Evolutionary conservation across 257 asterid genomes (phyloP), one percentile per base, ranked within the genome.

Genomic region (Salvia miltiorrhiza): DNA sequence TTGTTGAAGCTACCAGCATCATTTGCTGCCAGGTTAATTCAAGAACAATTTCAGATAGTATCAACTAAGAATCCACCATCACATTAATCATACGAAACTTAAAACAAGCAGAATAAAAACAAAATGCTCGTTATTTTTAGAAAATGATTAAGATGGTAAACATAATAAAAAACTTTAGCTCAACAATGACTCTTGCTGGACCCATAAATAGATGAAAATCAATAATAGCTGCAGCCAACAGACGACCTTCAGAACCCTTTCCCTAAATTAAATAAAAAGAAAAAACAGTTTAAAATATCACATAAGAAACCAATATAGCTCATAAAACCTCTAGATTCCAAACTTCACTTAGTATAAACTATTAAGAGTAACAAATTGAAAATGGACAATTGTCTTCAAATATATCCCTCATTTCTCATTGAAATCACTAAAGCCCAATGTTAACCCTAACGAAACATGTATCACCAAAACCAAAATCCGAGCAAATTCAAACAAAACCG

Each of bases 1-100:
- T 94, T 91, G 88, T 89, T 94, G 86, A 94, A 94, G 86, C 99
- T 72, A 68, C 97, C 97, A 44, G 90, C 93, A 80, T 91, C 97
- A 69, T 91, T 91, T 56, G 81, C 99, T 94, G 96, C 67, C 78
- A 86, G 73, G 75, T 24, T 65, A 76, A 74, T 53, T 63, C 67
- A 76, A 76, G 19, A 64, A 41, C 40, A 63, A 60, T 57, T 44
- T 65, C 41, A 78, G 69, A 12, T 23, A 47, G 55, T 60, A 67
- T 64, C 50, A 64, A 70, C 49, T 30, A 28, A 32, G 21, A 62
- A 62, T 26, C 70, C 72, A 50, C 45, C 62, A 26, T 73, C 71
- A 47, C 75, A 62, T 55, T 12, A 65, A 33, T 54, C 63, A 52
- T 21, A 56, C 21, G 9, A 53, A 56, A 63, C 47, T 19, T 20